These are phyloP conservation scores for Arthrobotrys megalospora DNA, from an alignment of 2,329 filamentous ascomycete species.

Conservation along the genomic window DNA sequence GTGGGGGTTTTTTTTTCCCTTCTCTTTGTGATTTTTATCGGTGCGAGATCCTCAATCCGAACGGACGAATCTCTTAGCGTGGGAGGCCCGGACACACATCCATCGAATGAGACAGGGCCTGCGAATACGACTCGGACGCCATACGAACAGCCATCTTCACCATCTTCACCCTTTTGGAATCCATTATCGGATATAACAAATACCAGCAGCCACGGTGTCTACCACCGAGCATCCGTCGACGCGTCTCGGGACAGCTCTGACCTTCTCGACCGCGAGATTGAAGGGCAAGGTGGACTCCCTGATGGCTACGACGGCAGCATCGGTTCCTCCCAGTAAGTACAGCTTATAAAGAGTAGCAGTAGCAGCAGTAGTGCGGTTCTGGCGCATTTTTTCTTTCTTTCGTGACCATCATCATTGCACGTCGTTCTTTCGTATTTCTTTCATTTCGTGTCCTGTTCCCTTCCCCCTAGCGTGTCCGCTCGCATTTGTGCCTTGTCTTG, in stretches of 20 bases:
- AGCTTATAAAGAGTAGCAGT: background rate
- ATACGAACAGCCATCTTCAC: background rate
- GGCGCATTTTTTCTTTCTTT: background rate
- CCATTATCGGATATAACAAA: conserved; percentile 5
- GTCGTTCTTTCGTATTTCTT: background rate
- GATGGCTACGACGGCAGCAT: conserved; percentile 59
- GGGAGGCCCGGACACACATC: conserved; percentile 24
- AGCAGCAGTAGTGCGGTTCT: background rate
- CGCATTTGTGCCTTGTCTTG: background rate
- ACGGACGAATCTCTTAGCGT: conserved; percentile 37
- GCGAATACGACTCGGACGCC: conserved; percentile 29
- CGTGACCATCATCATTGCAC: background rate
- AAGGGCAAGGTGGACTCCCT: conserved; percentile 44
- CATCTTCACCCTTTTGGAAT: background rate
- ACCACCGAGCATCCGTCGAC: conserved; percentile 42
- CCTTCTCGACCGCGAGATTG: conserved; percentile 42
- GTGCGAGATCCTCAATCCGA: conserved; percentile 29
- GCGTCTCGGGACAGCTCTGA: conserved; percentile 51
- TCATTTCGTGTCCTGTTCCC: background rate
- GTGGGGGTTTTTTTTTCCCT: conserved; percentile 7
- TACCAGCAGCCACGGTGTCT: conserved; percentile 37
- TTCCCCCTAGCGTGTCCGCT: conserved; percentile 4
- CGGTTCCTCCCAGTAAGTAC: conserved; percentile 53
- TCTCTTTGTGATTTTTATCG: conserved; percentile 16
- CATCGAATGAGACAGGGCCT: conserved; percentile 46